Evolutionary conservation across 441 rosid species (phyloP), one percentile per base, ranked within the genome.

Genomic region (Pelargonium fulgidum): DNA sequence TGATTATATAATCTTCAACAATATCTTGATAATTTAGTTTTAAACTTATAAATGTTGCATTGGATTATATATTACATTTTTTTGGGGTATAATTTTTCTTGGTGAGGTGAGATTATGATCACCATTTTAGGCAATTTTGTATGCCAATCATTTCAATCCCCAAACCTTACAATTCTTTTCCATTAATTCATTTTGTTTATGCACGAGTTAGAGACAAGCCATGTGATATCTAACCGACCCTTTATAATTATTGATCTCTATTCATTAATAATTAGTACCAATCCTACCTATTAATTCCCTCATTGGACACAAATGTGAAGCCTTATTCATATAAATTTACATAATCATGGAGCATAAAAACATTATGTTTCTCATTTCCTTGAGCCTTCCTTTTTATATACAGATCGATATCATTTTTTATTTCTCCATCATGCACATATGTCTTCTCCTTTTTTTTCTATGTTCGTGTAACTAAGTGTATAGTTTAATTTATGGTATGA

Each of bases 201-300:
- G 52, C 11, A 47, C 52, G 52, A 47, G 13, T 47, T 47, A 47
- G 52, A 11, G 52, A 47, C 52, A 47, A 11, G 3, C 52, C 52
- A 47, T 47, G 52, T 47, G 52, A 47, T 47, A 11, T 47, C 52
- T 47, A 47, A 47, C n/a, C 52, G 52, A 47, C 52, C 52, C n/a
- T 47, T 47, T 9, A 13, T 11, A 47, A 47, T 47, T 9, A 47
- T 47, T 8, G 3, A 47, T 47, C 13, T 13, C 13, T 47, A 47
- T 47, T 47, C 13, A 47, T 13, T n/a, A 47, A 47, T 10, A 47
- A 47, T 47, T 47, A 47, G 3, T 47, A 12, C n/a, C 52, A 47
- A 47, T 47, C 52, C 52, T 47, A 47, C n/a, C 13, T 6, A 22
- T 22, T 22, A 22, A 22, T 22, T 22, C 0, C n/a, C 6, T 42